Base-by-base conservation (phyloP, 305 asterid genomes). In the Solanum hybrid region DNA sequence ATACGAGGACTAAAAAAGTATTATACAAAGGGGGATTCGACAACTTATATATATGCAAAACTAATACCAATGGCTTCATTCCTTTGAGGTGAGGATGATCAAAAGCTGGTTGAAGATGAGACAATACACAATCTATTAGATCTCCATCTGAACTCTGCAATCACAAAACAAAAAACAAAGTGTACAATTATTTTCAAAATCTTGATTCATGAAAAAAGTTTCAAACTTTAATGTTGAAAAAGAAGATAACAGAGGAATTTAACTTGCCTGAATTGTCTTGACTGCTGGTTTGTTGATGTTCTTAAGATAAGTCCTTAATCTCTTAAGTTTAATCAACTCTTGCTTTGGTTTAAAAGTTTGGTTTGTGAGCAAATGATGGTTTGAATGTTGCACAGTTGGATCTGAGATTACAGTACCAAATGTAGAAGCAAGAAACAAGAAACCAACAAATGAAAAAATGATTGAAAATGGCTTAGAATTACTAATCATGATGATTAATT, bases 101-200 rank as follows among this genome's bases (percentile, higher is more conserved):
- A 91, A 97, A 97, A 89, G 99, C 99, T 42, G 99, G 99, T 86
- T 97, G 99, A 92, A 95, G 98, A 94, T 97, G 97, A 90, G 98
- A 86, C 76, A 88, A 78, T 46, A 97, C 95, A 89, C 99, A 97
- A 73, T 95, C 98, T 75, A 97, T 93, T 7, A 90, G 14, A 94
- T 97, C 99, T 29, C 99, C 99, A 92, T 95, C 96, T 3, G 95
- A 93, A 93, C 99, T 97, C 98, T 97, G 93, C 89, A 88, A 35
- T 39, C 42, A 76, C 83, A 76, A 20, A 18, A 64, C 5, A 64
- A 13, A 33, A 83, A 71, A 20, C 14, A 85, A 18, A 22, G 39
- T 40, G 34, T 18, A 36, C 24, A 61, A 34, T 26, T 39, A 69
- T 67, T 74, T 8, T 51, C 12, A 28, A 89, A 75, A 76, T 75